A percentile compares a stretch with the other conserved stretches of the same genome.
phyloP scores from a whole-genome alignment of 2,329 filamentous ascomycete genomes.

The Ambrosiella beaveri region DNA sequence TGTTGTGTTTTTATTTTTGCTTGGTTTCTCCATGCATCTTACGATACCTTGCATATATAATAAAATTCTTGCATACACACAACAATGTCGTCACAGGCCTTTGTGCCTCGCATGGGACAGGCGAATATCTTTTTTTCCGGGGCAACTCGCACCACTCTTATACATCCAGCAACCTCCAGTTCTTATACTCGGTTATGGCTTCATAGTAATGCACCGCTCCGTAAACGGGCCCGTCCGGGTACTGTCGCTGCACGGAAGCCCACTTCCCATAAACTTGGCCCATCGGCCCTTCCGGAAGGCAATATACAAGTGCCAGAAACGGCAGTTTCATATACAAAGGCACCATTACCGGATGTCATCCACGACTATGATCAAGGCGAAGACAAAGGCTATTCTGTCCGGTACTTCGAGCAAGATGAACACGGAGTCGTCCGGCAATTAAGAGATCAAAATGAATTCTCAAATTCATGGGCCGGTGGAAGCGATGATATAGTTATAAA shows the following conservation, averaged over 20 bases:
- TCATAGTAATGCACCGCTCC: neutral
- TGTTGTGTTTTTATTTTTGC: neutral
- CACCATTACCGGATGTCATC: constrained; percentile 12
- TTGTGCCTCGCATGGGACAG: constrained; percentile 11
- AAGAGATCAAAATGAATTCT: constrained; percentile 24
- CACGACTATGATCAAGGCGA: constrained; percentile 9
- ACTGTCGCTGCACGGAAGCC: neutral
- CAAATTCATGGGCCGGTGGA: constrained; percentile 21
- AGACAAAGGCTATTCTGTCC: constrained; percentile 10
- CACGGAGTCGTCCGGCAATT: constrained; percentile 21
- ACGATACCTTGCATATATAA: neutral
- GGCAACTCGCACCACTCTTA: neutral
- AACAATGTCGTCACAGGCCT: constrained; percentile 11
- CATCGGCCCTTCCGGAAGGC: neutral
- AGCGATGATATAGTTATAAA: constrained; percentile 15
- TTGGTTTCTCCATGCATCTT: neutral
- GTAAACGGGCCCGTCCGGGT: constrained; percentile 5
- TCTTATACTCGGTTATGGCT: constrained; percentile 5
- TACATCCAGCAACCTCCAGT: neutral
- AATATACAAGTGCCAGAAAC: constrained; percentile 5
- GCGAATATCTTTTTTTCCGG: constrained; percentile 9
- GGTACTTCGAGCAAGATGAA: constrained; percentile 28
- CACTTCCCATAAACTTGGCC: neutral
- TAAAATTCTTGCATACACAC: neutral
- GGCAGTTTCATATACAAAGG: constrained; percentile 6